phyloP scores from a whole-genome alignment of 164 flowering plant species.

The Magnolia sinica region DNA sequence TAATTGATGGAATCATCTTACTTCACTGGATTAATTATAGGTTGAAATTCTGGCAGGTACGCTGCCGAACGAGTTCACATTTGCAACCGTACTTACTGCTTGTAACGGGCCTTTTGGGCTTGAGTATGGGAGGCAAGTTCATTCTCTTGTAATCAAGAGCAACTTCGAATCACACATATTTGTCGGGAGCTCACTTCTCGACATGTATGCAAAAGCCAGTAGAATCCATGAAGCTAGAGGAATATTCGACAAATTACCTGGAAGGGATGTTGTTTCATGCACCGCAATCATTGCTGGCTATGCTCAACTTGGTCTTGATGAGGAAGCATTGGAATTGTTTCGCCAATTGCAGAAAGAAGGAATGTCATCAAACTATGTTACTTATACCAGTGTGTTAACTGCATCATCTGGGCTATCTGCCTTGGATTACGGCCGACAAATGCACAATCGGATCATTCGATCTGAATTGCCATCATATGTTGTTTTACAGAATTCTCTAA shows the following conservation, averaged over 20 bases:
- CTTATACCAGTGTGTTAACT: conserved; percentile 29
- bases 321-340: conserved; percentile 28
- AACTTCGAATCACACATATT: conserved; percentile 20
- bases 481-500: conserved; percentile 31
- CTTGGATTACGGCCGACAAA: conserved; percentile 30
- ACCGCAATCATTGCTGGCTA: conserved; percentile 32
- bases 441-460: conserved; percentile 23
- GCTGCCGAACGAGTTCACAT: conserved; percentile 30
- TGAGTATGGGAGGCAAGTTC: conserved; percentile 26
- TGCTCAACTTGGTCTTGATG: conserved; percentile 32
- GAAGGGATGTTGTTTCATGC: conserved; percentile 34
- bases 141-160: conserved; percentile 23
- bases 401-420: conserved; percentile 34
- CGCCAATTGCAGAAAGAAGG: conserved; percentile 26
- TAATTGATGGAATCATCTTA: not conserved
- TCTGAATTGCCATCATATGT: conserved; percentile 20
- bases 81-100: conserved; percentile 28
- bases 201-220: conserved; percentile 34
- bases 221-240: conserved; percentile 26
- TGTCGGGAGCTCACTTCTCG: conserved; percentile 36
- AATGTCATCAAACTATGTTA: conserved; percentile 32
- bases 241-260: conserved; percentile 21
- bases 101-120: conserved; percentile 21
- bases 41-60: conserved; percentile 18
- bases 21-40: not conserved